Evolutionary conservation across 495 filamentous ascomycete species (phyloP).

Genomic region (Letharia columbiana): DNA sequence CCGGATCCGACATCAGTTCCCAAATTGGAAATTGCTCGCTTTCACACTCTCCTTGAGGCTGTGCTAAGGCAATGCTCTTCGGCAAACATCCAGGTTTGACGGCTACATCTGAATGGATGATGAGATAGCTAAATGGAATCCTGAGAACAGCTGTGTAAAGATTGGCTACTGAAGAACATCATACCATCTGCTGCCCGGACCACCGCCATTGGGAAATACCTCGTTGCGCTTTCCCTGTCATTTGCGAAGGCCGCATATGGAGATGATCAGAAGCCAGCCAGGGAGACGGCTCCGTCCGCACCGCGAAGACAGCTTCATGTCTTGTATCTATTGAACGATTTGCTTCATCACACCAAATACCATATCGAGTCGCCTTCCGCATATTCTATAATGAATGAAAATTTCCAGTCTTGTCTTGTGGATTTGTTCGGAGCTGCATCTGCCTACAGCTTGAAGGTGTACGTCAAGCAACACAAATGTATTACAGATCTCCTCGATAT

Average conservation of each 20-base stretch:
- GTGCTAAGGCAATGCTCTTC: conserved; percentile 67
- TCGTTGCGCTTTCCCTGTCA: conserved; percentile 58
- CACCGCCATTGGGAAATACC: conserved; percentile 64
- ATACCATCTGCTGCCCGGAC: conserved; percentile 58
- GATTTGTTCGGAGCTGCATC: conserved; percentile 55
- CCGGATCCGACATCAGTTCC: conserved; percentile 64
- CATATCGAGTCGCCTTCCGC: conserved; percentile 38
- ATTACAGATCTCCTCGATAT: conserved; percentile 56
- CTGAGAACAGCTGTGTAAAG: conserved; percentile 66
- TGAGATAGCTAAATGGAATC: conserved; percentile 47
- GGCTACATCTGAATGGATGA: conserved; percentile 44
- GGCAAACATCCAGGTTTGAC: conserved; percentile 92
- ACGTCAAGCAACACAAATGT: conserved; percentile 58
- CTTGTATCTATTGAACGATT: conserved; percentile 75
- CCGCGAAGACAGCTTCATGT: conserved; percentile 67
- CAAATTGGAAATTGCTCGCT: conserved; percentile 61
- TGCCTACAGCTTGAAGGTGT: conserved; percentile 46
- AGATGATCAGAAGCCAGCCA: conserved; percentile 14
- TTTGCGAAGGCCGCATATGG: conserved; percentile 31
- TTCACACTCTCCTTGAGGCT: conserved; percentile 59
- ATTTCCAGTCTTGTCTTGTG: conserved; percentile 52
- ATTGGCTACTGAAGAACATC: conserved; percentile 69
- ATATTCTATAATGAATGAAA: conserved; percentile 48
- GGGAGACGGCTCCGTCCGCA: conserved; percentile 38
- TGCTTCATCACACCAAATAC: conserved; percentile 69